Percentiles rank a stretch among this genome's conserved stretches.
Evolutionary conservation across 345 rosid species (phyloP).

Genomic region (Salix koriyanagi): DNA sequence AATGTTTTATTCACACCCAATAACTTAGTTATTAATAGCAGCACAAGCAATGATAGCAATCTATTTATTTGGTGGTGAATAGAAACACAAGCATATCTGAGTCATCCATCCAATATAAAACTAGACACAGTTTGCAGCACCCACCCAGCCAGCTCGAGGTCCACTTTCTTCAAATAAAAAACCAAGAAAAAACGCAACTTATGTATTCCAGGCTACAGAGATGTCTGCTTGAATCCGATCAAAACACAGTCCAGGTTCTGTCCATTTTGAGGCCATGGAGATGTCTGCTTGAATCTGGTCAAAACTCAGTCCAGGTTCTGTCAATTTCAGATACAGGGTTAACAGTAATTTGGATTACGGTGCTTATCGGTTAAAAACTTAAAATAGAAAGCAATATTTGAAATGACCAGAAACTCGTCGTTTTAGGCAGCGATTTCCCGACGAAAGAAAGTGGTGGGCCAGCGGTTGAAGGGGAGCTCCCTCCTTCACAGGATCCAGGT

Average conservation of each 20-base stretch:
- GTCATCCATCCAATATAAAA: too few species aligned
- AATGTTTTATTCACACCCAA: too few species aligned
- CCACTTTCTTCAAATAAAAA: neutral
- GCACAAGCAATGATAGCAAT: too few species aligned
- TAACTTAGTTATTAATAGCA: too few species aligned
- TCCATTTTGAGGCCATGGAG: neutral
- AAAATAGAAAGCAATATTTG: neutral
- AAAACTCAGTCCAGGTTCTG: neutral
- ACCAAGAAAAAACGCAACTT: too few species aligned
- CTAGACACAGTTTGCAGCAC: neutral
- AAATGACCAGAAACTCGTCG: neutral
- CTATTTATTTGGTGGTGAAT: neutral
- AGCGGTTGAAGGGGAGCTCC: too few species aligned
- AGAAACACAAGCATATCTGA: neutral
- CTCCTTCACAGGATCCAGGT: too few species aligned
- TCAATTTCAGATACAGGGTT: neutral
- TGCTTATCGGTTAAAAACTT: neutral
- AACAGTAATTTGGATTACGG: neutral
- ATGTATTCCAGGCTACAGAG: neutral
- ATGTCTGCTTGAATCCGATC: neutral
- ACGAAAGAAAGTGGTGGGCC: neutral
- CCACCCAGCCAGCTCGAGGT: neutral
- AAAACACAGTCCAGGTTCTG: neutral
- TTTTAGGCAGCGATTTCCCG: neutral
- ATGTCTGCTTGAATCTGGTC: neutral